phyloP scores from a whole-genome alignment of 805 yeast species.

The Candida wancherniae region DNA sequence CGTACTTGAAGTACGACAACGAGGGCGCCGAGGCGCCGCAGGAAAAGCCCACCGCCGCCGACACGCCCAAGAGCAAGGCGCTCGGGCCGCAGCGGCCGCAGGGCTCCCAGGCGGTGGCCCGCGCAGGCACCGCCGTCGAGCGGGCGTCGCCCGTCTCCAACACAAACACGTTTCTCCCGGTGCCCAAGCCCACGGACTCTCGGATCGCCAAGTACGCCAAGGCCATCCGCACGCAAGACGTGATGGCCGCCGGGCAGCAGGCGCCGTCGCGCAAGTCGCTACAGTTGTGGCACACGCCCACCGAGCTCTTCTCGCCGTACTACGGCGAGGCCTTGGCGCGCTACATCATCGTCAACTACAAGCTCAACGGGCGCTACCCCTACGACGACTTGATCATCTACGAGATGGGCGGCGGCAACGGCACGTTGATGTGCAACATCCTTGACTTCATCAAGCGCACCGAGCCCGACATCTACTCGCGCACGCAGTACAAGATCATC shows the following conservation, averaged over 20 bases:
- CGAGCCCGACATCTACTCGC: conserved; percentile 69
- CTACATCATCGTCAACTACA: conserved; percentile 67
- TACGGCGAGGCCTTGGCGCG: conserved; percentile 86
- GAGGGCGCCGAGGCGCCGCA: background rate
- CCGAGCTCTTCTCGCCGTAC: conserved; percentile 77
- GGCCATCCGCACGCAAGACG: conserved; percentile 20
- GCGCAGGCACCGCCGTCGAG: background rate
- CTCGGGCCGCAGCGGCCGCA: background rate
- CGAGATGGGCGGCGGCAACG: conserved; percentile 90
- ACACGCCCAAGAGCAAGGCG: background rate
- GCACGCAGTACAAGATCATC: conserved; percentile 65
- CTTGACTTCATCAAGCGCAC: conserved; percentile 55
- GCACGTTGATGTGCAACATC: conserved; percentile 75
- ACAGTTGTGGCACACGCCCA: conserved; percentile 88
- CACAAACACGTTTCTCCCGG: no score
- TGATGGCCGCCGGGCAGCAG: conserved; percentile 13
- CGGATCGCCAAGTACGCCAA: conserved; percentile 25
- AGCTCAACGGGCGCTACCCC: conserved; percentile 58
- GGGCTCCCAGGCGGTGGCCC: background rate
- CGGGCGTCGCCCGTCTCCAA: no score
- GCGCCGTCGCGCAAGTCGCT: conserved; percentile 32
- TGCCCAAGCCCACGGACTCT: conserved; percentile 7
- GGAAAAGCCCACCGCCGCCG: background rate
- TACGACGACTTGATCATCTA: conserved; percentile 69
- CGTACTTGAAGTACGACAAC: conserved; percentile 51